Conservation (phyloP, 768 basidiomycete genomes). For the Tricholoma matsutake region DNA sequence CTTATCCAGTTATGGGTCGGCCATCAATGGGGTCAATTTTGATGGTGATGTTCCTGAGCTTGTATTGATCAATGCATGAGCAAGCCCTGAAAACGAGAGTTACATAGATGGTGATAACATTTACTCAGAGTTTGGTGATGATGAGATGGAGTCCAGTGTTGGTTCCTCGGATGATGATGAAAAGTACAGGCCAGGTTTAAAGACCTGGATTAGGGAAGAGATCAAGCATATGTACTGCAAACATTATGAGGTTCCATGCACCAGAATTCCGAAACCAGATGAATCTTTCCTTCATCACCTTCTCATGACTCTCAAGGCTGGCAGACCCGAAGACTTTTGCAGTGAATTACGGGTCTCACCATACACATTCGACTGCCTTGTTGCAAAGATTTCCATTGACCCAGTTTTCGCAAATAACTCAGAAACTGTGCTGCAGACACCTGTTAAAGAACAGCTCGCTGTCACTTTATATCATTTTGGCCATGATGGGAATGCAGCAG, state of each 20-base stretch:
- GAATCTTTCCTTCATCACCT: neutral
- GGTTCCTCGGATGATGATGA: neutral
- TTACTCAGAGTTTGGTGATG: neutral
- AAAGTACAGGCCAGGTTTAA: neutral
- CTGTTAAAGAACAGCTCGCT: neutral
- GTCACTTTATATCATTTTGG: neutral
- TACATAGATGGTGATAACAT: too few species aligned
- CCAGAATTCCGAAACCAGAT: neutral
- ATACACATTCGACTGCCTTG: neutral
- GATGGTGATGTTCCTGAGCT: too few species aligned
- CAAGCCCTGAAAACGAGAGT: too few species aligned
- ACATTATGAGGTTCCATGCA: neutral
- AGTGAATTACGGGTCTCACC: neutral
- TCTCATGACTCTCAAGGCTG: neutral
- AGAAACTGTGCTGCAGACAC: neutral
- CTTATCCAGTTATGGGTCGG: neutral
- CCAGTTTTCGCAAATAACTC: neutral
- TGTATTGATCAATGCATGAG: too few species aligned
- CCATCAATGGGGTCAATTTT: neutral
- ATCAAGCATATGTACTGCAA: neutral
- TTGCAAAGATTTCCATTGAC: neutral
- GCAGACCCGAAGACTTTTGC: neutral
- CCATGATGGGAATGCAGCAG: neutral
- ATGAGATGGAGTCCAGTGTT: neutral
- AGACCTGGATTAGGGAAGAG: neutral